These are phyloP conservation scores for Baeospora myosura DNA, from an alignment of 1,284 basidiomycete genomes.

Conservation along the genomic window DNA sequence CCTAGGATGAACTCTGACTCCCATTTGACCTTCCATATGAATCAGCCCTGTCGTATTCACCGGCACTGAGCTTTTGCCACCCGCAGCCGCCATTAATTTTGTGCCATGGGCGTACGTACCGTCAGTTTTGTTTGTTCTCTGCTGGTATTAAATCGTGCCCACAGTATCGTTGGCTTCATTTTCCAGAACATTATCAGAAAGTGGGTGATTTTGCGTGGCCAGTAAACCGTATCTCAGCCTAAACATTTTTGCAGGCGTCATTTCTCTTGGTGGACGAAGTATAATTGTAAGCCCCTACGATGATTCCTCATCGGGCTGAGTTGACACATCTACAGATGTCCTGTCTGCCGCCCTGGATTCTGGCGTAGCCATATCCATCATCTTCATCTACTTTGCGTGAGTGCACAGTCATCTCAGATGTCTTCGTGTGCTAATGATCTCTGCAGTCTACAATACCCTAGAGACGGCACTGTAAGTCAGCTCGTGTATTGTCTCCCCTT, in stretches of 20 bases:
- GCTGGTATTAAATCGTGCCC: not conserved
- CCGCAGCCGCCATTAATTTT: slow-evolving; percentile 32
- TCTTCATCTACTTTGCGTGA: slow-evolving; percentile 46
- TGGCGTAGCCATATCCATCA: slow-evolving; percentile 40
- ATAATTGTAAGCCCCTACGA: slow-evolving; percentile 33
- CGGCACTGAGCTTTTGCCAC: slow-evolving; percentile 32
- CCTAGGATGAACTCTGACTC: too few species aligned
- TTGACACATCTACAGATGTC: slow-evolving; percentile 25
- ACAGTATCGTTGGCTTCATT: slow-evolving; percentile 39
- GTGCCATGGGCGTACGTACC: slow-evolving; percentile 28
- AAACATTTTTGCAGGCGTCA: slow-evolving; percentile 26
- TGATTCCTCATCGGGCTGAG: not conserved
- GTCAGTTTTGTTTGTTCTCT: not conserved
- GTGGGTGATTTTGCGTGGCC: not conserved
- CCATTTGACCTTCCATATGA: not conserved
- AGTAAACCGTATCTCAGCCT: slow-evolving; percentile 22
- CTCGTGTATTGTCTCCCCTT: not conserved
- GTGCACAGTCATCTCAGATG: slow-evolving; percentile 10
- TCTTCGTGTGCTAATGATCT: not conserved
- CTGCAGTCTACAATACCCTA: slow-evolving; percentile 25
- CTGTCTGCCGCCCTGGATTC: slow-evolving; percentile 56
- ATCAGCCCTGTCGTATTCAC: slow-evolving; percentile 28
- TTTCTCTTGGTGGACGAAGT: slow-evolving; percentile 71
- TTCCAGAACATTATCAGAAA: slow-evolving; percentile 53
- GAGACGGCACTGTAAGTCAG: slow-evolving; percentile 18